phyloP scores from a whole-genome alignment of 768 basidiomycete genomes.

The Paxillus involutus region DNA sequence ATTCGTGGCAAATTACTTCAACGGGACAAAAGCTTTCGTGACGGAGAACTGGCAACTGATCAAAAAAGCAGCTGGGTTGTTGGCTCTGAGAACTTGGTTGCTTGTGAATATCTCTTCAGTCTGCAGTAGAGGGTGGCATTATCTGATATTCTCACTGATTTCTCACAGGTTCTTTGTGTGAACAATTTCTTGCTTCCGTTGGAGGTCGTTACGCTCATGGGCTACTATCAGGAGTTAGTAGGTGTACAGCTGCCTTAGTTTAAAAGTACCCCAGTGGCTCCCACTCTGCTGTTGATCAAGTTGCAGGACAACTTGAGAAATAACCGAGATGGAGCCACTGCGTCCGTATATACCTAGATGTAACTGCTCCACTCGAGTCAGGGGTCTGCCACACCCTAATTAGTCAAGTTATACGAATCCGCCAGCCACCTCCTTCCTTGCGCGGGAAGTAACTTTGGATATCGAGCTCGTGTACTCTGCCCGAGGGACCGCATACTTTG shows the following conservation, averaged over 20 bases:
- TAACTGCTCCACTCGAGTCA: too few species aligned
- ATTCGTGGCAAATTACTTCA: conserved; percentile 56
- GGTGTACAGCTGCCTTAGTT: conserved; percentile 40
- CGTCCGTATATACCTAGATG: too few species aligned
- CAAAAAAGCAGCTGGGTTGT: conserved; percentile 66
- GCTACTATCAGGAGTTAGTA: conserved; percentile 54
- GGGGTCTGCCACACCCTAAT: too few species aligned
- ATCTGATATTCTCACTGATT: not conserved
- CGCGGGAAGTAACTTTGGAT: too few species aligned
- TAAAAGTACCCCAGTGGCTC: not conserved
- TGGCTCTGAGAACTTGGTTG: conserved; percentile 60
- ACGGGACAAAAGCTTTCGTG: conserved; percentile 55
- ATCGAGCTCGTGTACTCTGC: too few species aligned
- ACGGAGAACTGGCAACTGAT: conserved; percentile 66
- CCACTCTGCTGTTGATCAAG: too few species aligned
- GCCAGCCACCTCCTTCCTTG: too few species aligned
- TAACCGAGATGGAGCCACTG: too few species aligned
- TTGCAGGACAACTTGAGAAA: too few species aligned
- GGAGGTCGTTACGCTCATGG: conserved; percentile 52
- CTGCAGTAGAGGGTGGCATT: not conserved
- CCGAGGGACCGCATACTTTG: too few species aligned
- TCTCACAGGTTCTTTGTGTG: conserved; percentile 49
- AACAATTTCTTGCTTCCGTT: conserved; percentile 51
- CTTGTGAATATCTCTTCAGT: conserved; percentile 40
- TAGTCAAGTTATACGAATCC: too few species aligned